Percentiles rank a stretch among this genome's conserved stretches.
These are phyloP conservation scores for Punica granatum DNA, from an alignment of 345 rosid species.

Conservation along the genomic window DNA sequence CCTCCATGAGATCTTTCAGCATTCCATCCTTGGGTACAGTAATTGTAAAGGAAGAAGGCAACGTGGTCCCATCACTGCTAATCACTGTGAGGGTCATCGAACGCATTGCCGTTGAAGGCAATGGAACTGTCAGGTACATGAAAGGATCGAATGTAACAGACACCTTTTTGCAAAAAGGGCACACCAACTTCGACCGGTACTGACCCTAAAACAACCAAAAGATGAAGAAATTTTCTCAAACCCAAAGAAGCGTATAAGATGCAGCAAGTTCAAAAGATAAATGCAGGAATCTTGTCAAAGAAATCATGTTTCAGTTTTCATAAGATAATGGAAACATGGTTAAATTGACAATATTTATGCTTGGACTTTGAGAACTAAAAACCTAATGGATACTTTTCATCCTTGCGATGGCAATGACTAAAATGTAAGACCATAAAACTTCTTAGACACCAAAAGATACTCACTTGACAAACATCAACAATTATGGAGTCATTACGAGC, in stretches of 20 bases:
- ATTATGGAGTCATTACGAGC: conserved; percentile 68
- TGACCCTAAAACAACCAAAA: conserved; percentile 43
- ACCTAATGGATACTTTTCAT: not conserved
- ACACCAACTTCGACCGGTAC: conserved; percentile 56
- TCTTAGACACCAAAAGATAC: conserved; percentile 3
- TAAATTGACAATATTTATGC: not conserved
- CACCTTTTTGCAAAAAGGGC: conserved; percentile 60
- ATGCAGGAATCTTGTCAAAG: not conserved
- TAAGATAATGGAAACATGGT: not conserved
- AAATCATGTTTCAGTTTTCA: not conserved
- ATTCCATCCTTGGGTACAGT: conserved; percentile 51
- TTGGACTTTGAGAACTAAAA: not conserved
- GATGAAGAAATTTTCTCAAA: not conserved
- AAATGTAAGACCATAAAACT: not conserved
- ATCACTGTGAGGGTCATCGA: conserved; percentile 55
- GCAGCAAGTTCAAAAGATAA: not conserved
- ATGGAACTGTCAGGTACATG: conserved; percentile 60
- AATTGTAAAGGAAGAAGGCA: conserved; percentile 35
- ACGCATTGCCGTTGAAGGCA: conserved; percentile 56
- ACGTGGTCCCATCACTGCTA: conserved; percentile 34
- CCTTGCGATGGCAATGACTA: not conserved
- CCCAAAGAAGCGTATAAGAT: not conserved
- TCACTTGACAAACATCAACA: conserved; percentile 58
- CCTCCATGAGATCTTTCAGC: conserved; percentile 43
- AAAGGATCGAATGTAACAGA: conserved; percentile 76